phyloP scores from a whole-genome alignment of 176 grass and related monocot genomes.

The Oryza nivara region DNA sequence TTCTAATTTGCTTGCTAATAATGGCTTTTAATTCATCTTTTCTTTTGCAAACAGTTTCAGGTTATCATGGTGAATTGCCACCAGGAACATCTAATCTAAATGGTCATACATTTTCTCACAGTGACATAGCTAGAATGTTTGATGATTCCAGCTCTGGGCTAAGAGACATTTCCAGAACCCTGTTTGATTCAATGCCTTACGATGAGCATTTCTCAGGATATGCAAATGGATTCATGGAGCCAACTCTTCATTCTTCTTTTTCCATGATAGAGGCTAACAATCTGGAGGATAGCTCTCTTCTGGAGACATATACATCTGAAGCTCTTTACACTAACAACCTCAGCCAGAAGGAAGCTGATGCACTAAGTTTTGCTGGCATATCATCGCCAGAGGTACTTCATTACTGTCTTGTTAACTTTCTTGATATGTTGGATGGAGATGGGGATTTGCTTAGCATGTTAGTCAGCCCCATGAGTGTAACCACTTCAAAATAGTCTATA shows the following conservation, averaged over 20 bases:
- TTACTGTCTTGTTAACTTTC: conserved; percentile 20
- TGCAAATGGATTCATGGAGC: conserved; percentile 44
- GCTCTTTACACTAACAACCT: conserved; percentile 55
- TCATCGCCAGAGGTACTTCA: conserved; percentile 56
- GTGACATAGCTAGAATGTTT: conserved; percentile 67
- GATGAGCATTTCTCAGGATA: conserved; percentile 45
- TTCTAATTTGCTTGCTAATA: conserved; percentile 13
- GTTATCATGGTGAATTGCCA: conserved; percentile 55
- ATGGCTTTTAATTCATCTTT: conserved; percentile 31
- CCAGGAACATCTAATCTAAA: conserved; percentile 54
- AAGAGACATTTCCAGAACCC: conserved; percentile 47
- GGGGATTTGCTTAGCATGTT: conserved; percentile 13
- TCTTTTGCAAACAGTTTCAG: conserved; percentile 42
- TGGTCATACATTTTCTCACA: conserved; percentile 56
- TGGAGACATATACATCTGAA: conserved; percentile 58
- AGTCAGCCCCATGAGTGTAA: conserved; percentile 3
- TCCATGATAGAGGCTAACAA: conserved; percentile 40
- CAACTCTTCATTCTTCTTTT: conserved; percentile 56
- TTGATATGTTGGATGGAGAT: neutral
- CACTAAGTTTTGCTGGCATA: conserved; percentile 47
- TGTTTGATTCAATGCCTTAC: conserved; percentile 62
- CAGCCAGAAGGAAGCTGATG: conserved; percentile 49
- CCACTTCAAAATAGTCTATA: neutral
- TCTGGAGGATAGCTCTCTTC: conserved; percentile 38
- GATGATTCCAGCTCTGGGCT: conserved; percentile 44